Conservation (phyloP, 169 alveolate species). For the Babesia sp. region DNA sequence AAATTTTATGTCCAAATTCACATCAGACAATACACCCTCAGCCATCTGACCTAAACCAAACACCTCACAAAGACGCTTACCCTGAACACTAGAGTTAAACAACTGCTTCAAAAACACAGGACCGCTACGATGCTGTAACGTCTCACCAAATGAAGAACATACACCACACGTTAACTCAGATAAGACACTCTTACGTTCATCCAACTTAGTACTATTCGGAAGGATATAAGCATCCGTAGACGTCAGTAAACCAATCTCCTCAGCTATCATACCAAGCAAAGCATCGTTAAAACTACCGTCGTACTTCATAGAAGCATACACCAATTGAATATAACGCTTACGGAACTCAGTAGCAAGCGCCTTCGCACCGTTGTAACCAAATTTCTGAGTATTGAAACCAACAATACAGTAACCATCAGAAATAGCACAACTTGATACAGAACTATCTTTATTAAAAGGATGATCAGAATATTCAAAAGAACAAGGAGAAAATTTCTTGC, state of each 20-base stretch:
- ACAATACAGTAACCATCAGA: slow-evolving; percentile 29
- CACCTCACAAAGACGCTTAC: slow-evolving; percentile 15
- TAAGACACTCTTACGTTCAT: neutral
- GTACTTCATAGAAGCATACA: slow-evolving; percentile 26
- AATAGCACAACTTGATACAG: neutral
- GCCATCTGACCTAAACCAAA: slow-evolving; percentile 38
- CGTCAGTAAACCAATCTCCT: slow-evolving; percentile 32
- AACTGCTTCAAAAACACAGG: slow-evolving; percentile 23
- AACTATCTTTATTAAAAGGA: slow-evolving; percentile 32
- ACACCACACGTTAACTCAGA: slow-evolving; percentile 12
- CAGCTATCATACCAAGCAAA: slow-evolving; percentile 34
- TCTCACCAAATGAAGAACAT: slow-evolving; percentile 28
- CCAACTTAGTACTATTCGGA: slow-evolving; percentile 1
- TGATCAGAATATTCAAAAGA: slow-evolving; percentile 25
- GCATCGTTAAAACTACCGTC: slow-evolving; percentile 42
- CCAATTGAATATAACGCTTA: slow-evolving; percentile 14
- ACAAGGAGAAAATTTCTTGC: slow-evolving; percentile 55
- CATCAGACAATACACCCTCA: slow-evolving; percentile 4
- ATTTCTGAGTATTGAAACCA: slow-evolving; percentile 47
- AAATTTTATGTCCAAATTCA: slow-evolving; percentile 27
- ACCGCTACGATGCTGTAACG: slow-evolving; percentile 21
- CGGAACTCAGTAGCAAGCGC: slow-evolving; percentile 57
- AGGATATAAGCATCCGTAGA: slow-evolving; percentile 42
- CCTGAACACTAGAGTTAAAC: slow-evolving; percentile 23
- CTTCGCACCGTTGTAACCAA: slow-evolving; percentile 61